Evolutionary conservation across 257 asterid species (phyloP), one percentile per base, ranked within the genome.

Genomic region (Fraxinus americana): DNA sequence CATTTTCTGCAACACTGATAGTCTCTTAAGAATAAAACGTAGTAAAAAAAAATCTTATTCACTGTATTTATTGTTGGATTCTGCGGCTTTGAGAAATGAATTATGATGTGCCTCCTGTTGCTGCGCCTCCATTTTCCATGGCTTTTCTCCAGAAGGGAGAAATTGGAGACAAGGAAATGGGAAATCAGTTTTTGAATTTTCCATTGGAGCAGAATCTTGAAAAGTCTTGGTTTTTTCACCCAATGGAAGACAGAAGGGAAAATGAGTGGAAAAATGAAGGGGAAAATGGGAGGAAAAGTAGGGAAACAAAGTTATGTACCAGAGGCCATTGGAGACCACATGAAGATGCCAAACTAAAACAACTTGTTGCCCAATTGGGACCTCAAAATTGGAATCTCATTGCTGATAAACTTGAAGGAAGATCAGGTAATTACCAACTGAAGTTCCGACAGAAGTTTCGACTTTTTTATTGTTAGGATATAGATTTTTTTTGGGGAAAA

Each of bases 321-420:
- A 79, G 88, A 77, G 86, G 86, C 4, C 88, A 85, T 82, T 85
- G 88, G 88, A 82, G 88, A 50, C 72, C 79, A 1, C 72, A 82
- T 39, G 88, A 85, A 82, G 88, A 85, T 82, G 67, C 82, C 21
- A 77, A 50, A 36, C 88, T 85, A 70, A 82, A 41, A 57, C 84
- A 77, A 67, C 86, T 85, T 16, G 88, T 85, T 66, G 63, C 69
- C 17, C 78, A 77, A 43, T 50, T 73, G 17, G 88, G 88, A 21
- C 88, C 88, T 7, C 86, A 79, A 5, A 82, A 80, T 67, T 85
- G 88, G 88, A 85, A 85, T 70, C 81, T 82, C 29, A 85, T 82
- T 82, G 88, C 86, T 32, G 81, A 82, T 17, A 82, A 82, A 48
- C 84, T 85, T 41, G 72, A 67, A 32, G 88, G 88, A 57, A 82